Evolutionary conservation across 2,329 filamentous ascomycete genomes (phyloP).

Genomic region (Sporothrix variecibatus): DNA sequence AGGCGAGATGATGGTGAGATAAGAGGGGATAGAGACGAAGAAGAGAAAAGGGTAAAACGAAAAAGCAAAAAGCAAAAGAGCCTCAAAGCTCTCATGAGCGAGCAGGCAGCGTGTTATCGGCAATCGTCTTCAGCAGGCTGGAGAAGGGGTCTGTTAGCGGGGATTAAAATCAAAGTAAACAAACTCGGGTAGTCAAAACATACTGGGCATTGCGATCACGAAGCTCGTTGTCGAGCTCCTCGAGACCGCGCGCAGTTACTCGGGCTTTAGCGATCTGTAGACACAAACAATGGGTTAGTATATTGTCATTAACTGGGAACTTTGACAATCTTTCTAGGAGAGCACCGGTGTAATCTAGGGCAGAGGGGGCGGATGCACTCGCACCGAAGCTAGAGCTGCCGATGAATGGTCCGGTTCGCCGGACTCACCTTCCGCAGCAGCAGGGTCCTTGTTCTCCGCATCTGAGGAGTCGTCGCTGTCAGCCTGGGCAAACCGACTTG

Average conservation of each 20-base stretch:
- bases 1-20: background rate
- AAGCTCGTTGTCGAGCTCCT: slow-evolving; percentile 37
- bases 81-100: background rate
- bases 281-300: background rate
- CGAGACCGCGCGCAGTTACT: slow-evolving; percentile 35
- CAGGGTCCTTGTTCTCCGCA: slow-evolving; percentile 34
- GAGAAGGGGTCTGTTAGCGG: background rate
- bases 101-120: slow-evolving; percentile 23
- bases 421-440: slow-evolving; percentile 59
- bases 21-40: background rate
- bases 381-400: slow-evolving; percentile 67
- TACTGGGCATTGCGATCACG: slow-evolving; percentile 35
- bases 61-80: background rate
- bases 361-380: slow-evolving; percentile 38
- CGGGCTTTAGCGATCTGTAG: slow-evolving; percentile 39
- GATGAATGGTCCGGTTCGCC: slow-evolving; percentile 62
- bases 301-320: too few species aligned
- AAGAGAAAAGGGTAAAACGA: background rate
- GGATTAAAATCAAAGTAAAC: background rate
- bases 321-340: background rate
- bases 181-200: background rate
- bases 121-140: slow-evolving; percentile 25
- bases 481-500: slow-evolving; percentile 54
- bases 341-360: slow-evolving; percentile 21
- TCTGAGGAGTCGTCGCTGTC: slow-evolving; percentile 36